Evolutionary conservation across 148 eudicot genomes (phyloP), one percentile per base, ranked within the genome.

Genomic region (Spergularia bocconei): DNA sequence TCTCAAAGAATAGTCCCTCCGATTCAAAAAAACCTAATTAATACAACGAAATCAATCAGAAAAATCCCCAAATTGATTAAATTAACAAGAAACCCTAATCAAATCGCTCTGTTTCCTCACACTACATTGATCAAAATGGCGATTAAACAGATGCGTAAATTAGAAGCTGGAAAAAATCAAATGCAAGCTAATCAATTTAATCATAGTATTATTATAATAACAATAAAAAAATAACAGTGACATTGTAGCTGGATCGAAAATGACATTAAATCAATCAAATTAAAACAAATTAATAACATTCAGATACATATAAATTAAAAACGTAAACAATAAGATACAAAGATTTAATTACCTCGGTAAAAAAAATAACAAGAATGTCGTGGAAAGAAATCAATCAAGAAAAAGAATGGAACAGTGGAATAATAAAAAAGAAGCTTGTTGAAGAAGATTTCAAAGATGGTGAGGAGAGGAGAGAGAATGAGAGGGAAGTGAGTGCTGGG

Each of bases 191-290:
- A 29, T 29, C 36, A 29, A 29, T 29, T 29, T 29, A 76, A 67
- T 6, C n/a, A n/a, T 60, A 59, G 56, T 7, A 57, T 17, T 23
- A 17, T 55, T 63, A 66, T 16, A 50, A 29, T 25, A 0, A 64
- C 10, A 54, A 63, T 54, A 12, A 48, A 55, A 52, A 55, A 52
- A 29, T 38, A 75, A 75, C 61, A 80, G 71, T 77, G 79, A 77
- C 80, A 81, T 58, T 81, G 83, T 57, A 81, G 80, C 77, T 81
- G 69, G 83, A 81, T 81, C 80, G 80, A 81, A 72, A 81, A 67
- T 53, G 83, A 81, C 83, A 16, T 19, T 29, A 29, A 71, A 80
- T 76, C 75, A 44, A 48, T 38, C 52, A 25, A 74, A 68, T 54
- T 67, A 1, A 13, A 61, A 8, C 19, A 50, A 63, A 55, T 63